Evolutionary conservation across 805 yeast genomes (phyloP).

Genomic region (Komagataella mondaviorum): DNA sequence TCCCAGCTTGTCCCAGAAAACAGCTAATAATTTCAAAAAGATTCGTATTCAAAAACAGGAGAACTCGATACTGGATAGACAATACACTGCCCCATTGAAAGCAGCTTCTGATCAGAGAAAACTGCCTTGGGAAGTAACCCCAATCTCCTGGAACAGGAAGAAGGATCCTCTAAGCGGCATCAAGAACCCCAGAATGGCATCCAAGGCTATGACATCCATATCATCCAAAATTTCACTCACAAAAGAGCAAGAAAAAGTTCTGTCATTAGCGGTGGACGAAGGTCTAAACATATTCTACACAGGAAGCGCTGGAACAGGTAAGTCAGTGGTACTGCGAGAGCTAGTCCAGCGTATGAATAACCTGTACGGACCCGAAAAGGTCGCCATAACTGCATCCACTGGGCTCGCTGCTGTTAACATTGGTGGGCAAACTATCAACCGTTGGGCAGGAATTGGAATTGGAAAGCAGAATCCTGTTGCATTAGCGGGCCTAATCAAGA

Average conservation of each 20-base stretch:
- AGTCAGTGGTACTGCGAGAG: conserved; percentile 67
- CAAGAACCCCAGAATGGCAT: background rate
- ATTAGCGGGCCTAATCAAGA: conserved; percentile 37
- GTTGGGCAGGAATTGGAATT: conserved; percentile 67
- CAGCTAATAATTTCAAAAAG: background rate
- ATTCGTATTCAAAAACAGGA: background rate
- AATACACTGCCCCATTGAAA: background rate
- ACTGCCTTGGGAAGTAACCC: background rate
- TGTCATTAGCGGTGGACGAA: conserved; percentile 40
- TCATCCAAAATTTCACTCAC: conserved; percentile 15
- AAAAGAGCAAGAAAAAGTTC: conserved; percentile 53
- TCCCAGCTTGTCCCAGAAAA: background rate
- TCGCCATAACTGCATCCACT: conserved; percentile 75
- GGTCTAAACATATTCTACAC: conserved; percentile 78
- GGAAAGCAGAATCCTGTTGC: conserved; percentile 39
- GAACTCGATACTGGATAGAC: background rate
- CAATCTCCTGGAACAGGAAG: background rate
- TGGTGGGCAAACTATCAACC: conserved; percentile 68
- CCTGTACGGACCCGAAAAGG: conserved; percentile 32
- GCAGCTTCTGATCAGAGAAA: background rate
- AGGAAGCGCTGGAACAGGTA: conserved; percentile 98
- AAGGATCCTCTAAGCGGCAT: background rate
- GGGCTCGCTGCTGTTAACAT: conserved; percentile 77
- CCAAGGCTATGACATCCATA: background rate
- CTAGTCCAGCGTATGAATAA: conserved; percentile 39